Conservation (phyloP, 257 asterid species). For the Solanum sitiens region DNA sequence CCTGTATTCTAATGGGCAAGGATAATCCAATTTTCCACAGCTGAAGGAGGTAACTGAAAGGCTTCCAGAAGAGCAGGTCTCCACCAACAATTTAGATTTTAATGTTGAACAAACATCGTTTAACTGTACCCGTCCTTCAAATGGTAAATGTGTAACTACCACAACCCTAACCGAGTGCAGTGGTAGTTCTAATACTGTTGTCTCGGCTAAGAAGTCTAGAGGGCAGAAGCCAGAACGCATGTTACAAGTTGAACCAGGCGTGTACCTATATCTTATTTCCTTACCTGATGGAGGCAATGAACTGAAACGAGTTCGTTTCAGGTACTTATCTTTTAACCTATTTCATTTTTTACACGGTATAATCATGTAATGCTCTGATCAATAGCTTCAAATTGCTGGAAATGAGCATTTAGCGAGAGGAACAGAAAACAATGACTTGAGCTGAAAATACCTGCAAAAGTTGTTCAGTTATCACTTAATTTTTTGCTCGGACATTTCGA, state of each 20-base stretch:
- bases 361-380: too few relatives aligned
- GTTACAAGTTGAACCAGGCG: constrained; percentile 74
- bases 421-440: too few relatives aligned
- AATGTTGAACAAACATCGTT: constrained; percentile 11
- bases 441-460: too few relatives aligned
- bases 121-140: constrained; percentile 20
- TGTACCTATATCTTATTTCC: constrained; percentile 52
- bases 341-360: background rate
- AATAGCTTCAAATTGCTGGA: too few relatives aligned
- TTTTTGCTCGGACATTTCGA: background rate
- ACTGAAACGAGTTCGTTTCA: constrained; percentile 83
- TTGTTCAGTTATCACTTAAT: background rate
- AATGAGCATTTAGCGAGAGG: too few relatives aligned
- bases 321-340: constrained; percentile 28
- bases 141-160: constrained; percentile 27
- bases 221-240: constrained; percentile 41
- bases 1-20: background rate
- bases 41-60: constrained; percentile 56
- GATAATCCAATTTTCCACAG: constrained; percentile 23
- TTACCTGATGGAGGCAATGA: constrained; percentile 59
- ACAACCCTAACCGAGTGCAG: constrained; percentile 24
- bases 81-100: constrained; percentile 14
- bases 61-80: constrained; percentile 22
- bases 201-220: constrained; percentile 28
- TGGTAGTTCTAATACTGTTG: constrained; percentile 21